Percentiles rank a stretch among this genome's conserved stretches.
phyloP scores from a whole-genome alignment of 2,329 filamentous ascomycete genomes.

The Cytospora mali region DNA sequence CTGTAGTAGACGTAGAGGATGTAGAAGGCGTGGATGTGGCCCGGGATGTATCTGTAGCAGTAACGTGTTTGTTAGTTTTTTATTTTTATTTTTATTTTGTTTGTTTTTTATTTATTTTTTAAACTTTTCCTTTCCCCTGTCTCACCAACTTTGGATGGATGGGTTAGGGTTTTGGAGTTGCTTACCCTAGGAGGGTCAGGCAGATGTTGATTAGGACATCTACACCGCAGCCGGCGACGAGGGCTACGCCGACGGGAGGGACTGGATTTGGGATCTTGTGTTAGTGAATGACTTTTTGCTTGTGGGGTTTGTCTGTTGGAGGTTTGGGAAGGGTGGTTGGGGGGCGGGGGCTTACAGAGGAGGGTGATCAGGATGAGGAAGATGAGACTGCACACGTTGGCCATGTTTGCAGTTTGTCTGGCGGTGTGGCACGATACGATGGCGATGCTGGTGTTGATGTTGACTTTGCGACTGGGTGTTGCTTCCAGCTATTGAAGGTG shows the following conservation, averaged over 20 bases:
- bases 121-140: too few relatives aligned
- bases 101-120: too few relatives aligned
- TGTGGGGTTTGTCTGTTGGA: background rate
- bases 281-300: background rate
- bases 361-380: conserved; percentile 27
- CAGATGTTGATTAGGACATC: conserved; percentile 70
- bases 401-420: conserved; percentile 18
- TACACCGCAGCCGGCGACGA: conserved; percentile 65
- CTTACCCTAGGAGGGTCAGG: conserved; percentile 65
- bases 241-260: conserved; percentile 65
- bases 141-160: too few relatives aligned
- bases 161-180: too few relatives aligned
- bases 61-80: conserved; percentile 1
- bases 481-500: background rate
- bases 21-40: conserved; percentile 81
- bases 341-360: conserved; percentile 15
- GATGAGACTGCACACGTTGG: conserved; percentile 19
- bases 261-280: conserved; percentile 47
- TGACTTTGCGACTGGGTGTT: background rate
- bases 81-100: background rate
- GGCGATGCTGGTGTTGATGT: background rate
- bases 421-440: background rate
- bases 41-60: conserved; percentile 67
- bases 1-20: conserved; percentile 82
- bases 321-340: too few relatives aligned